A percentile compares a stretch with the other conserved stretches of the same genome.
Evolutionary conservation across 2,329 filamentous ascomycete genomes (phyloP).

Genomic region (Aspergillus uvarum): DNA sequence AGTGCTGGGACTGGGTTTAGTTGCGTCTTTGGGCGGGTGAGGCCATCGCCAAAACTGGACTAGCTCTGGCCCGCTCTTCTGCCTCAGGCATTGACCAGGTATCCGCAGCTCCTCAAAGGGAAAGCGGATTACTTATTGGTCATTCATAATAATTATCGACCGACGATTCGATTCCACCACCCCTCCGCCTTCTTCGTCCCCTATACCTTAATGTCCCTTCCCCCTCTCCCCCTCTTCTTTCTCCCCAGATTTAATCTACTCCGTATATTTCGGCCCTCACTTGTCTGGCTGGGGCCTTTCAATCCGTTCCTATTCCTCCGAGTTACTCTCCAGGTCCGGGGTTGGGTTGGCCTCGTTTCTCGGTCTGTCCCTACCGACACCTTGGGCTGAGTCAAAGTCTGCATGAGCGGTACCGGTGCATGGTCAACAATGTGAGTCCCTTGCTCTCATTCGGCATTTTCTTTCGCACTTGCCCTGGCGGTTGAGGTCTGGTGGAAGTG

Average conservation of each 20-base stretch:
- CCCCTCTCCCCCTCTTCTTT: background rate
- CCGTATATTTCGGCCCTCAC: background rate
- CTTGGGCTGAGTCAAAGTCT: constrained; percentile 19
- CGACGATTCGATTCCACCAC: constrained; percentile 2
- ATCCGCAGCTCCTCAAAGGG: background rate
- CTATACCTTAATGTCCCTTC: background rate
- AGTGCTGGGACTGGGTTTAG: background rate
- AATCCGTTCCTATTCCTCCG: background rate
- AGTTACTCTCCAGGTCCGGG: background rate
- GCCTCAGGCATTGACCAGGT: background rate
- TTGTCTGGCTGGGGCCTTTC: background rate
- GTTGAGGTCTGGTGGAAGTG: constrained; percentile 5
- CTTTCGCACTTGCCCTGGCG: background rate
- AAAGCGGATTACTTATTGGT: constrained; percentile 7
- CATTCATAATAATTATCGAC: constrained; percentile 8
- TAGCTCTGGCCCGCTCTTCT: background rate
- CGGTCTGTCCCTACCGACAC: constrained; percentile 4
- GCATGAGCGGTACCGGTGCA: constrained; percentile 16
- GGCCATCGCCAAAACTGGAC: background rate
- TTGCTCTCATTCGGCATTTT: background rate
- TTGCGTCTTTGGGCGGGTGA: background rate
- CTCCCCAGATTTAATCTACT: background rate
- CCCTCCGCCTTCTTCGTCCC: constrained; percentile 3
- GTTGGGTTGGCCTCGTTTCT: constrained; percentile 3
- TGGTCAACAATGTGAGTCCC: constrained; percentile 1